Conservation (phyloP, 2,329 filamentous ascomycete species). For the Microascus cirrosus region DNA sequence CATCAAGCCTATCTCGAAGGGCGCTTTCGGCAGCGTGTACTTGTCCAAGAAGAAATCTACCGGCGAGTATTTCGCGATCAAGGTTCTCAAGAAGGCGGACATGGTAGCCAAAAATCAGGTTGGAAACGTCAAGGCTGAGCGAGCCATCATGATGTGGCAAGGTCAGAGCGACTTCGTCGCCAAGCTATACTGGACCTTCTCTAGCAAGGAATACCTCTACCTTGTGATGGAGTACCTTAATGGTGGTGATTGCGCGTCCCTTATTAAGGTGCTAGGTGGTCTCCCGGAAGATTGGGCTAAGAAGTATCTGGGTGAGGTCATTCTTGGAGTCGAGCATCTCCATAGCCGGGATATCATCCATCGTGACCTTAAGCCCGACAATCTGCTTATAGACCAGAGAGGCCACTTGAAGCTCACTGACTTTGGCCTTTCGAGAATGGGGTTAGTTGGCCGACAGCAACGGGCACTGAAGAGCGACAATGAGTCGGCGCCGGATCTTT, state of each 20-base stretch:
- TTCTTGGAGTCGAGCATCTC: slow-evolving; percentile 92
- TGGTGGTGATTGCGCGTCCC: slow-evolving; percentile 88
- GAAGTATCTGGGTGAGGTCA: slow-evolving; percentile 92
- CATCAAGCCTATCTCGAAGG: slow-evolving; percentile 98
- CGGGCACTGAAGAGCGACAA: slow-evolving; percentile 68
- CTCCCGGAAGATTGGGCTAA: slow-evolving; percentile 96
- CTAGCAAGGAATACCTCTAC: slow-evolving; percentile 97
- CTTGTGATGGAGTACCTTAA: slow-evolving; percentile 99
- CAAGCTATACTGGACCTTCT: slow-evolving; percentile 99
- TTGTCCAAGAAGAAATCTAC: slow-evolving; percentile 98
- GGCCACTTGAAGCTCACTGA: slow-evolving; percentile 95
- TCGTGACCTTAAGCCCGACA: slow-evolving; percentile 93
- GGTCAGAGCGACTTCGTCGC: slow-evolving; percentile 98
- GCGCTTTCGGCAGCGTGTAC: slow-evolving; percentile 95
- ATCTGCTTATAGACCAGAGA: slow-evolving; percentile 91
- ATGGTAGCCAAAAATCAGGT: slow-evolving; percentile 99
- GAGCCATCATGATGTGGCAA: slow-evolving; percentile 99
- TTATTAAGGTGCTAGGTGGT: slow-evolving; percentile 88
- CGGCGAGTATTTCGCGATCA: slow-evolving; percentile 96
- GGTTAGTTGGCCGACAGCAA: slow-evolving; percentile 91
- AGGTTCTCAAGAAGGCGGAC: slow-evolving; percentile 97
- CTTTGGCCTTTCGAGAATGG: slow-evolving; percentile 95
- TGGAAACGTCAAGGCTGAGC: slow-evolving; percentile 95
- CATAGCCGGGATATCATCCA: slow-evolving; percentile 94
- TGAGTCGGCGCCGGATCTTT: slow-evolving; percentile 81